phyloP scores from a whole-genome alignment of 768 basidiomycete genomes.

The Cyclocybe aegerita region DNA sequence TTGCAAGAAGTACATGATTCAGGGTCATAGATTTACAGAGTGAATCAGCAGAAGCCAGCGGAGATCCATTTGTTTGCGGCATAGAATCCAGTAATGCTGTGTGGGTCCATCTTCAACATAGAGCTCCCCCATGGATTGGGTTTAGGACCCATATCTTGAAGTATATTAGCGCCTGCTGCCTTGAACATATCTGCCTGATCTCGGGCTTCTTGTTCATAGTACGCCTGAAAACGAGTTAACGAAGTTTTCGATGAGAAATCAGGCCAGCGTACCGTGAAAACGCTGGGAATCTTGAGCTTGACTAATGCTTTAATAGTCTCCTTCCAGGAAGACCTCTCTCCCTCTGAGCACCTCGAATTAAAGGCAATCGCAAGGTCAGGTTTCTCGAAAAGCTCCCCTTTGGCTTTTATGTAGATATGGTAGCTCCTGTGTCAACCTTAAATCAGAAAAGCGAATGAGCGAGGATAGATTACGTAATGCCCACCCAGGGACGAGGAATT shows the following conservation, averaged over 20 bases:
- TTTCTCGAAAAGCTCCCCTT: constrained; percentile 15
- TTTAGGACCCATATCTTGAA: constrained; percentile 23
- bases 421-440: constrained; percentile 24
- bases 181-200: constrained; percentile 23
- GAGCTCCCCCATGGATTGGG: constrained; percentile 34
- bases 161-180: constrained; percentile 20
- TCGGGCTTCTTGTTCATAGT: constrained; percentile 28
- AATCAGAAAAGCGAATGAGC: not conserved
- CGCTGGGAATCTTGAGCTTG: constrained; percentile 23
- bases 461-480: not conserved
- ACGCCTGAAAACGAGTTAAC: constrained; percentile 23
- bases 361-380: constrained; percentile 37
- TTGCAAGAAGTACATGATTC: not conserved
- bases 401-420: constrained; percentile 21
- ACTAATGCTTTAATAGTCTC: constrained; percentile 23
- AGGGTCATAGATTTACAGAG: not conserved
- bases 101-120: constrained; percentile 25
- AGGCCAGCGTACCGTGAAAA: constrained; percentile 30
- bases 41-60: constrained; percentile 26
- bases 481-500: constrained; percentile 23
- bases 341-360: constrained; percentile 30
- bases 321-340: constrained; percentile 20
- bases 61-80: constrained; percentile 34
- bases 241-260: not conserved
- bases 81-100: constrained; percentile 31